Conservation (phyloP, 139 green algal genomes). For the Desmodesmus armatus region DNA sequence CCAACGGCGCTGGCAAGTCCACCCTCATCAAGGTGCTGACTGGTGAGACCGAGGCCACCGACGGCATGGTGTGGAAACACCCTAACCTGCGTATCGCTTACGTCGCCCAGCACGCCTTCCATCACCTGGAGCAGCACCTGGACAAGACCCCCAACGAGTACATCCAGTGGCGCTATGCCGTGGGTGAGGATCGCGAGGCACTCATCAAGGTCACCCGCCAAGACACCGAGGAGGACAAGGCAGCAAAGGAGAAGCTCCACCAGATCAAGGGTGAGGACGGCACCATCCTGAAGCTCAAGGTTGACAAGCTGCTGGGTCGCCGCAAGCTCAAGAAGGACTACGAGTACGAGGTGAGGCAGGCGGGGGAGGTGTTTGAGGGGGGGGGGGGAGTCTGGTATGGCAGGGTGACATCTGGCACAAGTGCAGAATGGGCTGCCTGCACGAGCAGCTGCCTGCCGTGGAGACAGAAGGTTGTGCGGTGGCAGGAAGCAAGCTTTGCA, state of each 20-base stretch:
- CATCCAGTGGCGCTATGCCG: conserved; percentile 94
- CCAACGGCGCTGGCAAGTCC: conserved; percentile 95
- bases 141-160: conserved; percentile 96
- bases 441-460: too few relatives aligned
- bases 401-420: neutral
- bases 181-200: conserved; percentile 92
- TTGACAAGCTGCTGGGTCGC: conserved; percentile 78
- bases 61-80: conserved; percentile 89
- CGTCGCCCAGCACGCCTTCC: conserved; percentile 94
- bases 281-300: conserved; percentile 44
- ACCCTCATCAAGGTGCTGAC: conserved; percentile 90
- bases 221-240: conserved; percentile 87
- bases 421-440: too few relatives aligned
- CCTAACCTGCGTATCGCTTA: conserved; percentile 96
- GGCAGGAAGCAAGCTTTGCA: too few relatives aligned
- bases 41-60: conserved; percentile 82
- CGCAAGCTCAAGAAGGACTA: conserved; percentile 89
- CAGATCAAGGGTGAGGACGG: conserved; percentile 54
- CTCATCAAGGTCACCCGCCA: conserved; percentile 77
- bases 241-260: conserved; percentile 82
- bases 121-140: conserved; percentile 95
- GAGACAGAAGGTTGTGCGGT: too few relatives aligned
- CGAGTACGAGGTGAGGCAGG: conserved; percentile 93
- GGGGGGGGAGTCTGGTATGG: too few relatives aligned
- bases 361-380: too few relatives aligned